Base-by-base conservation (phyloP, 176 grass and related monocot genomes). In the Cenchrus purpureus region DNA sequence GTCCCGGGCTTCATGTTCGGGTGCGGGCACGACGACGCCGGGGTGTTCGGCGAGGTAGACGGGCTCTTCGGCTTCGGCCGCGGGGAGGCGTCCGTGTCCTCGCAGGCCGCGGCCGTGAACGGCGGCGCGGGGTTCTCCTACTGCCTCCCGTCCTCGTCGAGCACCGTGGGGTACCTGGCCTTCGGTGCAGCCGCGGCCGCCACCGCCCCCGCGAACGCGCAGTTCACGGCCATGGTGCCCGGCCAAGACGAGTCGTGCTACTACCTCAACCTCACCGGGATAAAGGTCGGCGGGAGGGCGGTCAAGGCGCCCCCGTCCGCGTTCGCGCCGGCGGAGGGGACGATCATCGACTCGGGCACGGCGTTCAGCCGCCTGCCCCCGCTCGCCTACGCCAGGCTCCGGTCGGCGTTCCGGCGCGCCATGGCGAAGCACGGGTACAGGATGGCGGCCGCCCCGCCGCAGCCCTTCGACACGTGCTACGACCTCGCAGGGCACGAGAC, bases 391-490 rank as follows among this genome's bases (percentile, higher is more conserved):
- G 40, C 15, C 2, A 67, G 71, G 71, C 68, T 98, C 22, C 71
- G 87, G 49, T 25, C 67, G 71, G n/a, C 46, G 40, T 95, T 95
- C 66, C 6, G 59, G 28, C 8, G 68, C 40, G 32, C 14, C 42
- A 98, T 98, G 91, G 73, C 34, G 28, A 13, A 4, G 43, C 19
- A 48, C 63, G 78, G 58, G 79, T 95, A 98, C 76, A 48, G 37
- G 74, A 65, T 37, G 70, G 91, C 89, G 15, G 85, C 84, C 7
- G 50, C 49, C 1, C 31, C 85, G 46, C 31, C 85, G 46, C 57
- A 76, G 34, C 88, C 87, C 87, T 77, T 95, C 28, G 92, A 98
- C 87, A 93, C 91, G 9, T 98, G 95, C 83, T 98, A 92, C 76
- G 78, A 98, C 90, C 80, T 98, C 54, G 90, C 86, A 8, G 87